phyloP scores from a whole-genome alignment of 257 asterid species.

The Asclepias syriaca region DNA sequence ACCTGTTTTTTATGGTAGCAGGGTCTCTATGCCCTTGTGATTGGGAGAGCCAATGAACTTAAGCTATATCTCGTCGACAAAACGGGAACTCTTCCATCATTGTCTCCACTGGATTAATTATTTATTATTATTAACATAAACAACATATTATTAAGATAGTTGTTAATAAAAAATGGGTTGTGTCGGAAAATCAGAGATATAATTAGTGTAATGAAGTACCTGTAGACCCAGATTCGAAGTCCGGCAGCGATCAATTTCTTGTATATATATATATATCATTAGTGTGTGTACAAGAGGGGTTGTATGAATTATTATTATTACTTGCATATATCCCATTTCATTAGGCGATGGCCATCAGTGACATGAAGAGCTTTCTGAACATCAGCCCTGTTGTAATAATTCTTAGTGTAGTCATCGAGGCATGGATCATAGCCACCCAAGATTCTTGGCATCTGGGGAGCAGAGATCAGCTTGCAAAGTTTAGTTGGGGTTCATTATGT shows the following conservation, averaged over 20 bases:
- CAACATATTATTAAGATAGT: not conserved
- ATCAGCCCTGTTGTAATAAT: constrained; percentile 60
- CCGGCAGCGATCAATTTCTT: constrained; percentile 71
- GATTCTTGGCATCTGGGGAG: constrained; percentile 58
- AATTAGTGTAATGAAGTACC: constrained; percentile 29
- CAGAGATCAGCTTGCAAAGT: not conserved
- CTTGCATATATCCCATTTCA: constrained; percentile 90
- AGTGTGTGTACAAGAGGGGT: not conserved
- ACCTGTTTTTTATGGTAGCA: constrained; percentile 95
- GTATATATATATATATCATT: too few relatives aligned
- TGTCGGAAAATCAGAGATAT: not conserved
- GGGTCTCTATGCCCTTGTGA: constrained; percentile 73
- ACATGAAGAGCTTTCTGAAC: constrained; percentile 89
- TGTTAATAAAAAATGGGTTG: not conserved
- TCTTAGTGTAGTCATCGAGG: constrained; percentile 64
- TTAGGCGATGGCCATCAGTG: constrained; percentile 42
- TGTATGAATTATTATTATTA: constrained; percentile 25
- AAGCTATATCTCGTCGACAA: constrained; percentile 81
- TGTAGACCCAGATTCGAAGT: constrained; percentile 80
- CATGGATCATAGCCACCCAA: constrained; percentile 90
- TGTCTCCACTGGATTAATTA: constrained; percentile 61
- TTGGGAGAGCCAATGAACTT: constrained; percentile 57
- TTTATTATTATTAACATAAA: not conserved
- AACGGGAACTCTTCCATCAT: constrained; percentile 86
- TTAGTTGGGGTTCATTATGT: not conserved